Base-by-base conservation (phyloP, 768 basidiomycete genomes). In the Rhizopogon vesiculosus region DNA sequence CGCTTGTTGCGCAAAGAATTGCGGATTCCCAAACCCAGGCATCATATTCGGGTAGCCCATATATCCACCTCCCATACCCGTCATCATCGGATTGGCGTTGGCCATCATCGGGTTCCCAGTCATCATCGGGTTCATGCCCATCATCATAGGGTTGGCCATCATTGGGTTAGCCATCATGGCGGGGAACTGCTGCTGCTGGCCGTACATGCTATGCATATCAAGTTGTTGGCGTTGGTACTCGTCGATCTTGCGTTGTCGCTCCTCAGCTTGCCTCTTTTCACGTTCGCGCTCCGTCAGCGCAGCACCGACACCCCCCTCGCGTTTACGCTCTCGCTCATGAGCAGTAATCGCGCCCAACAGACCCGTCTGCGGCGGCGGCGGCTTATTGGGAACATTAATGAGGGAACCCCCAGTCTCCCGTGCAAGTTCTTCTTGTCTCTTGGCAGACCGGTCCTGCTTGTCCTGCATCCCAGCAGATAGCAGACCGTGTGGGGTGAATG, bases 401-500 rank as follows among this genome's bases (percentile, higher is more conserved):
- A 98, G 80, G 4, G 93, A 93, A 15, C 84, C 90, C 29, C 97
- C 97, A 7, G 80, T 86, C 72, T 97, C 95, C 38, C 95, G 80
- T 9, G 97, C 97, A 10, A 91, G 72, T 69, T 97, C 92, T 69
- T 99, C 96, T 64, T 98, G 93, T 51, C 88, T 81, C 70, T 95
- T 95, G 2, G 97, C 97, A 31, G 94, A 97, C 38, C 96, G 84
- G 66, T 97, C 94, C 68, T 95, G 87, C 69, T 93, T 93, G 68
- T 98, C 95, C 65, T 96, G 92, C 61, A 98, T 78, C 39, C 97
- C 97, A 53, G 93, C 93, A 56, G 93, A 94, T 41, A 99, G 83
- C 15, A 99, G 74, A 7, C 97, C 97, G 58, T 96, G 93, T 3
- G 95, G 93, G 0, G 91, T 89, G 66, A 98, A 97, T 1, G 94